A percentile compares a stretch with the other conserved stretches of the same genome.
Conservation (phyloP, 306 rosid species). For the Acacia confusa region DNA sequence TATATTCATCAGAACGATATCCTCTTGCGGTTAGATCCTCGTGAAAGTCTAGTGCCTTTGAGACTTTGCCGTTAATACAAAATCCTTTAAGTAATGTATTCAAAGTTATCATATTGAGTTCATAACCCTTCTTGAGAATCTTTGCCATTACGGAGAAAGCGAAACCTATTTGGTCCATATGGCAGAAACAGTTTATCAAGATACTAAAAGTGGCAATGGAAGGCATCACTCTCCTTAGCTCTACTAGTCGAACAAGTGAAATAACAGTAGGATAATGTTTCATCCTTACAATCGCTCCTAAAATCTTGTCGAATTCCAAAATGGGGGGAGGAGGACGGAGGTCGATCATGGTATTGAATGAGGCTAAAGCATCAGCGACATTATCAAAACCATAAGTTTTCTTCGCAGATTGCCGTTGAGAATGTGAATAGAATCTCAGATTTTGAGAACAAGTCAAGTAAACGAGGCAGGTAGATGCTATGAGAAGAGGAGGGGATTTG, state of each 20-base stretch:
- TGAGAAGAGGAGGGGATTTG: conserved; percentile 25
- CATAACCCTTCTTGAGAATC: conserved; percentile 40
- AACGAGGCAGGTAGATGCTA: conserved; percentile 14
- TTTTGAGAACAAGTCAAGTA: conserved; percentile 11
- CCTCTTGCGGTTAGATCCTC: conserved; percentile 22
- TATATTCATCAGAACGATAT: conserved; percentile 30
- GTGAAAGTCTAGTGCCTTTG: conserved; percentile 23
- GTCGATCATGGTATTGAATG: conserved; percentile 26
- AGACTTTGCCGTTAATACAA: conserved; percentile 32
- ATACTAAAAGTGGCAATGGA: conserved; percentile 35
- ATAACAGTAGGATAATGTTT: conserved; percentile 33
- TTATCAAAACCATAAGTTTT: conserved; percentile 11
- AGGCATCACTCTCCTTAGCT: conserved; percentile 18
- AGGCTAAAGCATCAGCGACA: conserved; percentile 26
- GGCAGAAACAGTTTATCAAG: conserved; percentile 43
- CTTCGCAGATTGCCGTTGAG: background rate
- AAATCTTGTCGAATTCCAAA: conserved; percentile 22
- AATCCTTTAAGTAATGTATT: conserved; percentile 38
- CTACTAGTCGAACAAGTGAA: conserved; percentile 32
- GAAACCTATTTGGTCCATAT: conserved; percentile 23
- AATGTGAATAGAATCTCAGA: conserved; percentile 26
- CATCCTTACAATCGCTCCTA: conserved; percentile 35
- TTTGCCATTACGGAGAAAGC: conserved; percentile 37
- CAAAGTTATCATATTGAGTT: conserved; percentile 31
- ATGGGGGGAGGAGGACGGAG: conserved; percentile 29